These are phyloP conservation scores for Eremothecium sinecaudum DNA, from an alignment of 1,139 yeast genomes.

Conservation along the genomic window DNA sequence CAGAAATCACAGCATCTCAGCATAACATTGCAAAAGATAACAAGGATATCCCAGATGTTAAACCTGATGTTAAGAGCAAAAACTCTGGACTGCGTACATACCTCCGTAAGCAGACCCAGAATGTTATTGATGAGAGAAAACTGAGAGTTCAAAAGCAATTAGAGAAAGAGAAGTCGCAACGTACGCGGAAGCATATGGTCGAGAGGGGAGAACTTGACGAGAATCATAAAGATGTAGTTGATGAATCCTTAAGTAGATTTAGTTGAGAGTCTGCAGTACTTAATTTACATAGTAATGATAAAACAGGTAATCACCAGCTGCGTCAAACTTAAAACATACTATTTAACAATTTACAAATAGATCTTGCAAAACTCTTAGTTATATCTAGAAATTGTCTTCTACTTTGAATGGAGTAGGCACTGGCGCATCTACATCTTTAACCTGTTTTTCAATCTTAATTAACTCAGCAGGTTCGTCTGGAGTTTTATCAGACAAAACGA, in stretches of 20 bases:
- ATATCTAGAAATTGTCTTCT: conserved; percentile 27
- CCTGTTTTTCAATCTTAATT: conserved; percentile 80
- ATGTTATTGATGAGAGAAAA: conserved; percentile 82
- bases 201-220: conserved; percentile 42
- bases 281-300: background rate
- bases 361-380: conserved; percentile 2
- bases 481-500: conserved; percentile 61
- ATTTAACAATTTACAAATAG: conserved; percentile 2
- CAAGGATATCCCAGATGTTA: conserved; percentile 37
- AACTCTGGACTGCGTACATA: conserved; percentile 76
- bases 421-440: conserved; percentile 78
- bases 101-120: conserved; percentile 74
- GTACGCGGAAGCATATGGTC: conserved; percentile 45
- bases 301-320: conserved; percentile 2
- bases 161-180: conserved; percentile 61
- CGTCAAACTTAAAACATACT: background rate
- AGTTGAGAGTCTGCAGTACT: conserved; percentile 8
- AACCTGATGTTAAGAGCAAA: conserved; percentile 63
- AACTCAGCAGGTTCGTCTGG: conserved; percentile 58
- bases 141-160: conserved; percentile 71
- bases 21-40: conserved; percentile 34
- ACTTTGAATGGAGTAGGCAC: conserved; percentile 69
- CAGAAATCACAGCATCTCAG: conserved; percentile 37
- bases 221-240: conserved; percentile 29
- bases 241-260: conserved; percentile 30